Evolutionary conservation across 2,329 filamentous ascomycete species (phyloP).

Genomic region (Stachybotrys chartarum): DNA sequence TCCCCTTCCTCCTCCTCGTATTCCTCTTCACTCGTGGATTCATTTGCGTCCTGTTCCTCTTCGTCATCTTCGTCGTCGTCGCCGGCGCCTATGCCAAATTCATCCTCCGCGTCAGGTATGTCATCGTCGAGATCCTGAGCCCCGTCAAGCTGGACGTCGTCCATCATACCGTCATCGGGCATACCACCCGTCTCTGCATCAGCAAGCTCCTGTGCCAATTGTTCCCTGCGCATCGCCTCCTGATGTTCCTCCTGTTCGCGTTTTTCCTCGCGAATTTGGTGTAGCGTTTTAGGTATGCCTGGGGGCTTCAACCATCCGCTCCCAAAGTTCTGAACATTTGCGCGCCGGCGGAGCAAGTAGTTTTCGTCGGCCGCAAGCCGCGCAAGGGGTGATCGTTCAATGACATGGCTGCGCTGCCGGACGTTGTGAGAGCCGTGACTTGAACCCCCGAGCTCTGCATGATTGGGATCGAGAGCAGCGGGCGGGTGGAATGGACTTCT

Average conservation of each 20-base stretch:
- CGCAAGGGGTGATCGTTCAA: conserved; percentile 57
- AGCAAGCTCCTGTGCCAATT: conserved; percentile 66
- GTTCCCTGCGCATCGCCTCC: conserved; percentile 63
- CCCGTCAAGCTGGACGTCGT: conserved; percentile 49
- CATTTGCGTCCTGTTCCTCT: conserved; percentile 28
- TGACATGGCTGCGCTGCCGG: conserved; percentile 34
- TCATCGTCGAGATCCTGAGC: conserved; percentile 63
- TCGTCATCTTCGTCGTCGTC: conserved; percentile 33
- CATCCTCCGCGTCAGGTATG: conserved; percentile 59
- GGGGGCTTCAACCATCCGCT: conserved; percentile 86
- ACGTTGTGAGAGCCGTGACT: conserved; percentile 21
- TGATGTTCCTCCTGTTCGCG: conserved; percentile 83
- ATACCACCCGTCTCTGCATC: conserved; percentile 47
- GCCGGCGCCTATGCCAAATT: conserved; percentile 41
- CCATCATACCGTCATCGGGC: conserved; percentile 40
- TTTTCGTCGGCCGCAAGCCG: conserved; percentile 71
- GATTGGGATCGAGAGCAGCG: conserved; percentile 24
- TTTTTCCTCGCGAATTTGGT: conserved; percentile 84
- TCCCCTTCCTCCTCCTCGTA: conserved; percentile 34
- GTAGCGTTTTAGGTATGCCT: conserved; percentile 80
- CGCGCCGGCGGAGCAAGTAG: conserved; percentile 66
- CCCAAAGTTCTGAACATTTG: conserved; percentile 80
- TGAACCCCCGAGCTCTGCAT: conserved; percentile 17
- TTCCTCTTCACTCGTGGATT: conserved; percentile 29
- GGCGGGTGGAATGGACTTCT: conserved; percentile 37